phyloP scores from a whole-genome alignment of 2,329 filamentous ascomycete species.

The Colletotrichum sp. region DNA sequence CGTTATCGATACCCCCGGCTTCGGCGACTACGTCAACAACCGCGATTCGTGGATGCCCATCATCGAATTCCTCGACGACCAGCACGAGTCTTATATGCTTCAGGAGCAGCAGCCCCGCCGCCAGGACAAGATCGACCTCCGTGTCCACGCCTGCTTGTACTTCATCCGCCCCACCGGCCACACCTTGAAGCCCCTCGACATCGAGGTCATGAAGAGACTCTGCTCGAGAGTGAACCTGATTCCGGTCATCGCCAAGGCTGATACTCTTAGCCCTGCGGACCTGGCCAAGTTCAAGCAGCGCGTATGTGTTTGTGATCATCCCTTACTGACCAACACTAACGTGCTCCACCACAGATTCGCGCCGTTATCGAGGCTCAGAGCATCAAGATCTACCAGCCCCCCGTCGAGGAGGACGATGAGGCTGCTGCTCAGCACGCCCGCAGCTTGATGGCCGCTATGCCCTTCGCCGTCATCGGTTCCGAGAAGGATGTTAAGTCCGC shows the following conservation, averaged over 20 bases:
- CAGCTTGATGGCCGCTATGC: slow-evolving; percentile 95
- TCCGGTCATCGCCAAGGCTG: slow-evolving; percentile 97
- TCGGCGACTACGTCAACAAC: slow-evolving; percentile 99
- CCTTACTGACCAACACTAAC: neutral
- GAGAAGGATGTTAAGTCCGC: slow-evolving; percentile 99
- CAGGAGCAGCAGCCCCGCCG: slow-evolving; percentile 99
- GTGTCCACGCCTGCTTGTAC: slow-evolving; percentile 97
- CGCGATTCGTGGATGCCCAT: slow-evolving; percentile 99
- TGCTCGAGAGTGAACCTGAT: slow-evolving; percentile 98
- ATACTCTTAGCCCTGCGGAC: slow-evolving; percentile 93
- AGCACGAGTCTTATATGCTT: slow-evolving; percentile 99
- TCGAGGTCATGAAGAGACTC: slow-evolving; percentile 99
- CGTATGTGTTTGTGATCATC: slow-evolving; percentile 57
- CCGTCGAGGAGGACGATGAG: slow-evolving; percentile 97
- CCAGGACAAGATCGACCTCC: slow-evolving; percentile 98
- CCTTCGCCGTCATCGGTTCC: slow-evolving; percentile 97
- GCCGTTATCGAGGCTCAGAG: slow-evolving; percentile 96
- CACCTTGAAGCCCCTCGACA: slow-evolving; percentile 97
- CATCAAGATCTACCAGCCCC: slow-evolving; percentile 99
- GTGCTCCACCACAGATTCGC: slow-evolving; percentile 68
- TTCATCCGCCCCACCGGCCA: slow-evolving; percentile 99
- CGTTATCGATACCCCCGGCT: slow-evolving; percentile 98
- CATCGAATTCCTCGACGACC: slow-evolving; percentile 99
- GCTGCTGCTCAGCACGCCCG: slow-evolving; percentile 93
- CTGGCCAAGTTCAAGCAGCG: slow-evolving; percentile 93